Evolutionary conservation across 2,329 filamentous ascomycete genomes (phyloP), one percentile per base, ranked within the genome.

Genomic region (Allantophomopsis lycopodina): DNA sequence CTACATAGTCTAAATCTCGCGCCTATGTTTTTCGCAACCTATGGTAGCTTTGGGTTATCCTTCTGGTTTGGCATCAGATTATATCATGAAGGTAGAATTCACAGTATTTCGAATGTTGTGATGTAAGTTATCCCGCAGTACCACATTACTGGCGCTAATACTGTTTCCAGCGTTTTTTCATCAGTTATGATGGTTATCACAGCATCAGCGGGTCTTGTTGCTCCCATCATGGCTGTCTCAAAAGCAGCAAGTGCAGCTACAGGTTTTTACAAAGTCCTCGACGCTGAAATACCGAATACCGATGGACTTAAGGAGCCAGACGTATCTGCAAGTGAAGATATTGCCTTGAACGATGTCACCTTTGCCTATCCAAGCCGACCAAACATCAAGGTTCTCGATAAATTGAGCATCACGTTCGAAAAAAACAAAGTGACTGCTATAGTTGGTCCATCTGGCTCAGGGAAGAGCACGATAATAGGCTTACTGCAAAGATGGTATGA

Each of bases 381-480:
- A 0, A 68, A 77, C 42, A 69, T 79, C 44, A 74, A 73, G 49
- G 72, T 84, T 0, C 57, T 84, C 1, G 68, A 81, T 47, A 59
- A 66, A 2, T 55, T 84, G 2, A 65, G 69, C 48, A 57, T 83
- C 7, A 61, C 56, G 0, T 71, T 85, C 40, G 64, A 71, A 43
- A 65, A 71, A 7, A 77, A 78, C 15, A 80, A 82, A 50, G 69
- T 78, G 2, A 84, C 79, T 1, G 82, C 82, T 2, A 78, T 87
- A 14, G 81, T 87, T 15, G 82, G 82, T 0, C 72, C 79, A 1
- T 83, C 77, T 2, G 82, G 82, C 0, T 77, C 71, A 4, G 82
- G 83, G 0, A 88, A 87, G 55, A 82, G 76, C 38, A 87, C 82
- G 0, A 74, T 86, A 18, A 73, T 85, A 1, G 79, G 76, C 0